Conservation (phyloP, 2,329 filamentous ascomycete species). For the Fusarium longipes region DNA sequence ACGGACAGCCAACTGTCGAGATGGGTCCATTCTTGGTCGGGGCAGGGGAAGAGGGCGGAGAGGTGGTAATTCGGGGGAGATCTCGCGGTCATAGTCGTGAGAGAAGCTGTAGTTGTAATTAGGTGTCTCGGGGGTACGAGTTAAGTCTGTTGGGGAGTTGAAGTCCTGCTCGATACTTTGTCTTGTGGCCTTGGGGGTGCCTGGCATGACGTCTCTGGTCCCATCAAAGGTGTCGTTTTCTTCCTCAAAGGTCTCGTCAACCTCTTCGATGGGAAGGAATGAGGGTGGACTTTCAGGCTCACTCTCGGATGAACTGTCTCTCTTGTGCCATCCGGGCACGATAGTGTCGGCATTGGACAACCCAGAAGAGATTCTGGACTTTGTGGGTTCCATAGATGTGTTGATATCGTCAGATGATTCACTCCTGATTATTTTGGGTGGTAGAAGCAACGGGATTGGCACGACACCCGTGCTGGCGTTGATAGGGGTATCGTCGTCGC, state of each 20-base stretch:
- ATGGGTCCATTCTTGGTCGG: conserved; percentile 50
- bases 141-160: conserved; percentile 11
- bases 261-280: conserved; percentile 36
- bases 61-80: conserved; percentile 53
- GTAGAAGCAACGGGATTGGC: conserved; percentile 41
- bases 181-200: conserved; percentile 27
- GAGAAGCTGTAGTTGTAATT: conserved; percentile 34
- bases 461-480: conserved; percentile 24
- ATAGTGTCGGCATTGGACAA: conserved; percentile 43
- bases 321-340: conserved; percentile 30
- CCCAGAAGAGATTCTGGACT: conserved; percentile 37
- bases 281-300: conserved; percentile 32
- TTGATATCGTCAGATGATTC: conserved; percentile 1
- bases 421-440: conserved; percentile 23
- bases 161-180: conserved; percentile 32
- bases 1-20: conserved; percentile 54
- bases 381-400: conserved; percentile 14
- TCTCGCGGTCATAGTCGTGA: conserved; percentile 43
- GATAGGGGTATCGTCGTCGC: conserved; percentile 35
- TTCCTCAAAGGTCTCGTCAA: conserved; percentile 22
- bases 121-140: conserved; percentile 37
- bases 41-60: conserved; percentile 45
- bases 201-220: conserved; percentile 22
- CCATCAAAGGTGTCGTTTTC: conserved; percentile 29
- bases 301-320: conserved; percentile 18